These are phyloP conservation scores for Cystobasidiaceae sp. DNA, from an alignment of 1,284 basidiomycete genomes.

Conservation along the genomic window DNA sequence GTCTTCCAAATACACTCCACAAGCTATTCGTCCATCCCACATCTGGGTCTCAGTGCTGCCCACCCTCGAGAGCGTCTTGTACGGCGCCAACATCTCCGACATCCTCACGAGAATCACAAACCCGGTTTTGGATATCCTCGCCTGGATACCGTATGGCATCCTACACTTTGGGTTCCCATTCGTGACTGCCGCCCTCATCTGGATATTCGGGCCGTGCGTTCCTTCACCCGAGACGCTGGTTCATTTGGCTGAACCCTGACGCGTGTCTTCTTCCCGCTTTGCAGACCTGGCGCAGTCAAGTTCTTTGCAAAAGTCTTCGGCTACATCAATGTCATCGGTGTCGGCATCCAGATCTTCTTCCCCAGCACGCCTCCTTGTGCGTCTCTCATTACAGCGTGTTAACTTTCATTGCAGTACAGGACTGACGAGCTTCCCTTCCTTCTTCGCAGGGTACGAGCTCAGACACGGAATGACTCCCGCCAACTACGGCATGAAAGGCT, in stretches of 20 bases:
- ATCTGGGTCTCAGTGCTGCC: conserved; percentile 91
- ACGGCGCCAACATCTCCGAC: conserved; percentile 95
- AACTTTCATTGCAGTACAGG: too few relatives aligned
- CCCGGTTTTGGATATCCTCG: conserved; percentile 81
- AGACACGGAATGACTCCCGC: conserved; percentile 94
- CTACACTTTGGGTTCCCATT: conserved; percentile 82
- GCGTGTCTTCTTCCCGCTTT: too few relatives aligned
- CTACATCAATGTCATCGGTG: conserved; percentile 86
- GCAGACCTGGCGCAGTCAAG: conserved; percentile 60
- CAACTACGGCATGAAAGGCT: conserved; percentile 84
- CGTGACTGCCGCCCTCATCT: conserved; percentile 68
- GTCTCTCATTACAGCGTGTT: too few relatives aligned
- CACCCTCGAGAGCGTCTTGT: conserved; percentile 86
- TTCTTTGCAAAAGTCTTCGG: conserved; percentile 87
- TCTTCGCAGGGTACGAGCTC: conserved; percentile 97
- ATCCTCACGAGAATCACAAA: conserved; percentile 91
- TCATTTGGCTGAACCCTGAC: too few relatives aligned
- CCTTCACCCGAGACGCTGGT: neutral
- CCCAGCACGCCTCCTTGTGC: conserved; percentile 86
- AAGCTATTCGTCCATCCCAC: conserved; percentile 59
- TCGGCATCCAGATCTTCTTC: conserved; percentile 79
- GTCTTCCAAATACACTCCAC: conserved; percentile 77
- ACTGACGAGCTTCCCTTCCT: too few relatives aligned
- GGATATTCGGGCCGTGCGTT: conserved; percentile 67
- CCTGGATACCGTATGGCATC: conserved; percentile 94